These are phyloP conservation scores for Candida cerambycidarum DNA, from an alignment of 805 yeast genomes.

Conservation along the genomic window DNA sequence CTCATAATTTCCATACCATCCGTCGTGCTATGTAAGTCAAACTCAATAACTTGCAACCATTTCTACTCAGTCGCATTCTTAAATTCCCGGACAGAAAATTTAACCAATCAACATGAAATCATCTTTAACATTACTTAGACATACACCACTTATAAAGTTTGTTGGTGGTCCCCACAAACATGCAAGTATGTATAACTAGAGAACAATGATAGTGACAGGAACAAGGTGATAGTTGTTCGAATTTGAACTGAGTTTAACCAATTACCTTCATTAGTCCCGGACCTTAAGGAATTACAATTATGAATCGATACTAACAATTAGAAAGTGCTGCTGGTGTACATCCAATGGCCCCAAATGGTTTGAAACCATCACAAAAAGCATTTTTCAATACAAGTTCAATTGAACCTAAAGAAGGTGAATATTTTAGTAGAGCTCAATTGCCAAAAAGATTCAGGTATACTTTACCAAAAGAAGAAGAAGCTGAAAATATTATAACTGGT, in stretches of 20 bases:
- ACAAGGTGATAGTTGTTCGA: too few species aligned
- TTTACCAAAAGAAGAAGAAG: conserved; percentile 63
- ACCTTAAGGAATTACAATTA: neutral
- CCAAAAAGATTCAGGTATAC: conserved; percentile 74
- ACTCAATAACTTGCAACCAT: conserved; percentile 1
- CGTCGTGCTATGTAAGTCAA: neutral
- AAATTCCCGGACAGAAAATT: conserved; percentile 5
- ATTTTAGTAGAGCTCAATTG: conserved; percentile 59
- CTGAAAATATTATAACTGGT: conserved; percentile 76
- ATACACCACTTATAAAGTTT: conserved; percentile 78
- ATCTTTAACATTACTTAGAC: conserved; percentile 34
- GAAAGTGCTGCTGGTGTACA: conserved; percentile 25
- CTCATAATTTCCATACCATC: too few species aligned
- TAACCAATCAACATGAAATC: conserved; percentile 29
- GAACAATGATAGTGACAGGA: neutral
- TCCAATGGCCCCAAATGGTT: conserved; percentile 45
- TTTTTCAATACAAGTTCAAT: conserved; percentile 34
- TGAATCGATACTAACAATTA: conserved; percentile 7
- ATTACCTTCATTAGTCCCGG: neutral
- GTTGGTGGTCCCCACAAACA: conserved; percentile 75
- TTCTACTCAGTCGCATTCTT: neutral
- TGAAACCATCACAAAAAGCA: conserved; percentile 32
- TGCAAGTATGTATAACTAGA: conserved; percentile 39
- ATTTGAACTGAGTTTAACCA: neutral
- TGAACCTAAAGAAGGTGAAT: conserved; percentile 41